Conservation (phyloP, 2,329 filamentous ascomycete genomes). For the Nemania sp. region DNA sequence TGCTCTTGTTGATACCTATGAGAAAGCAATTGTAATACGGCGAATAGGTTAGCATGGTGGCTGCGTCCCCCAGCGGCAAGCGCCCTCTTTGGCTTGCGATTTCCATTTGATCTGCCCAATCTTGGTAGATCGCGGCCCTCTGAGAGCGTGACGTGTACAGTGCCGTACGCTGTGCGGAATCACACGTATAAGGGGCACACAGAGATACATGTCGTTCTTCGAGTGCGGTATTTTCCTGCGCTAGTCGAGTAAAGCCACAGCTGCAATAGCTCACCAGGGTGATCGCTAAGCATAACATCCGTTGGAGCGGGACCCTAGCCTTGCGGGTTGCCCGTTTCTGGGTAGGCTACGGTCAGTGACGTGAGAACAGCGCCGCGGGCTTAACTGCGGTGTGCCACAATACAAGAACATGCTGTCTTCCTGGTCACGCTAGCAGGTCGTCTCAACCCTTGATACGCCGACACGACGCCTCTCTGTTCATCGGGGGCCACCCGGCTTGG, state of each 20-base stretch:
- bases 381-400: not conserved
- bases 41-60: not conserved
- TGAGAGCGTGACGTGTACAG: constrained; percentile 19
- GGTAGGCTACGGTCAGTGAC: not conserved
- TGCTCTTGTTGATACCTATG: not conserved
- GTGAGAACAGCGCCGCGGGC: not conserved
- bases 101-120: not conserved
- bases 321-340: not conserved
- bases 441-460: constrained; percentile 3
- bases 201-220: not conserved
- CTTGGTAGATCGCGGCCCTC: not conserved
- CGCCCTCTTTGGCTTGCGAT: not conserved
- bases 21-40: not conserved
- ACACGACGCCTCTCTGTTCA: constrained; percentile 11
- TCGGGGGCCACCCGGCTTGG: constrained; percentile 19
- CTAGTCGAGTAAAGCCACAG: constrained; percentile 21
- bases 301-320: constrained; percentile 8
- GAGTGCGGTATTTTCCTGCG: constrained; percentile 22
- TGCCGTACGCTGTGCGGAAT: constrained; percentile 13
- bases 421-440: not conserved
- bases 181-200: not conserved
- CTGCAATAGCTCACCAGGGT: constrained; percentile 15
- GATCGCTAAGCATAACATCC: constrained; percentile 8
- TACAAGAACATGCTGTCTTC: not conserved
- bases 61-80: not conserved